Evolutionary conservation across 1,284 basidiomycete genomes (phyloP).

Genomic region (Rhodotorula sp.): DNA sequence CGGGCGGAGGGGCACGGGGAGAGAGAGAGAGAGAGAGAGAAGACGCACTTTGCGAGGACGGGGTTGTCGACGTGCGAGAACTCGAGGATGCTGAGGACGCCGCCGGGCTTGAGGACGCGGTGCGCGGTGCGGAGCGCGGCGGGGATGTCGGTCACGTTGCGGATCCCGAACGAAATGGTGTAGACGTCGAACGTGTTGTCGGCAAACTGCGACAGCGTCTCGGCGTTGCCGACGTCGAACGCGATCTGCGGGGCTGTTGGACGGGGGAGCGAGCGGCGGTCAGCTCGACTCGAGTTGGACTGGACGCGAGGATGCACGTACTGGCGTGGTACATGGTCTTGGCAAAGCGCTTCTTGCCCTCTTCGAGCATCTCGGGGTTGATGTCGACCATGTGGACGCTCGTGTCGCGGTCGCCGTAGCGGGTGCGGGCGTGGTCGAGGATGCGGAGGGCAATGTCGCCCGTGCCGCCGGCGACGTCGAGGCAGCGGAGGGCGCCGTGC

Average conservation of each 20-base stretch:
- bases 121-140: constrained; percentile 71
- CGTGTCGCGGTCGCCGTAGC: constrained; percentile 83
- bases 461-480: constrained; percentile 97
- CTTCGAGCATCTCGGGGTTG: constrained; percentile 91
- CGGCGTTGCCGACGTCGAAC: constrained; percentile 93
- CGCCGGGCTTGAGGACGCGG: constrained; percentile 94
- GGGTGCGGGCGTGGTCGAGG: constrained; percentile 85
- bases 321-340: constrained; percentile 96
- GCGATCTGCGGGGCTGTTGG: constrained; percentile 81
- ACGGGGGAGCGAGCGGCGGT: too few species aligned
- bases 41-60: constrained; percentile 72
- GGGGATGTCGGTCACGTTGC: constrained; percentile 94
- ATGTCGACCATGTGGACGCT: constrained; percentile 92
- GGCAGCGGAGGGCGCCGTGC: constrained; percentile 62
- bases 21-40: constrained; percentile 1
- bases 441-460: constrained; percentile 96
- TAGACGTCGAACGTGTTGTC: constrained; percentile 90
- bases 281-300: constrained; percentile 7
- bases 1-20: background rate
- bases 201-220: constrained; percentile 71
- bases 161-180: constrained; percentile 98
- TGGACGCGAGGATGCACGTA: constrained; percentile 56
- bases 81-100: constrained; percentile 92
- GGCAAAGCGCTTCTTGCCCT: constrained; percentile 86
- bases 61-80: constrained; percentile 94